Conservation (phyloP, 2,329 filamentous ascomycete species). For the Ascochyta clinopodiicola region DNA sequence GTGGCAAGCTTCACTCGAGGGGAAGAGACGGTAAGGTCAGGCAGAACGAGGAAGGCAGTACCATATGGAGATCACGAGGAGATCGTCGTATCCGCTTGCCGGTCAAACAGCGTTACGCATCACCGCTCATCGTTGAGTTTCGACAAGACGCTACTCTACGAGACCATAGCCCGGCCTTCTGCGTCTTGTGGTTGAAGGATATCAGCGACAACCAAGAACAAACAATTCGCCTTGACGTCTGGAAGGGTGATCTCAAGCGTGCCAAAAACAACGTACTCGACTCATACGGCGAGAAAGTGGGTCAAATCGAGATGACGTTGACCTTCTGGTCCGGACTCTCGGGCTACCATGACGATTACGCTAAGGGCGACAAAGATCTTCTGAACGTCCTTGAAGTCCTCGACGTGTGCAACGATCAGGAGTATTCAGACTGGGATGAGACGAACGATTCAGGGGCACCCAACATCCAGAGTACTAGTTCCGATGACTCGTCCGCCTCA, state of each 20-base stretch:
- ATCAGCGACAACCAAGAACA: slow-evolving; percentile 70
- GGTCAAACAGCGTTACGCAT: slow-evolving; percentile 67
- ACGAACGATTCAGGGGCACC: slow-evolving; percentile 15
- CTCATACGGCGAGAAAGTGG: slow-evolving; percentile 64
- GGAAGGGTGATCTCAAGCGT: slow-evolving; percentile 68
- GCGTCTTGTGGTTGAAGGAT: slow-evolving; percentile 73
- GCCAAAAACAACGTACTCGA: slow-evolving; percentile 57
- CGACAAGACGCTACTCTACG: slow-evolving; percentile 60
- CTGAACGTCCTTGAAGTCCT: slow-evolving; percentile 69
- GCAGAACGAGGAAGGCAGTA: slow-evolving; percentile 43
- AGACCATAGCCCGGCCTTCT: slow-evolving; percentile 67
- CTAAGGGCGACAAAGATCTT: slow-evolving; percentile 62
- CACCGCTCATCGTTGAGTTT: slow-evolving; percentile 64
- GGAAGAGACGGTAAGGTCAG: slow-evolving; percentile 34
- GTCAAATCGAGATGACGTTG: slow-evolving; percentile 63
- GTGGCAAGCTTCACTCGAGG: slow-evolving; percentile 63
- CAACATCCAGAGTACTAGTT: slow-evolving; percentile 22
- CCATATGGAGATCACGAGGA: slow-evolving; percentile 61
- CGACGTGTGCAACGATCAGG: slow-evolving; percentile 66
- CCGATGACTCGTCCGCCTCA: slow-evolving; percentile 47
- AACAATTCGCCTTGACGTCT: slow-evolving; percentile 66
- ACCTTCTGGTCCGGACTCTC: slow-evolving; percentile 69
- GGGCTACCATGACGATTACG: slow-evolving; percentile 64
- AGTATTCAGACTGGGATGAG: slow-evolving; percentile 48
- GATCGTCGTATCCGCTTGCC: slow-evolving; percentile 59